These are phyloP conservation scores for Trapa incisa DNA, from an alignment of 345 rosid species.

Conservation along the genomic window DNA sequence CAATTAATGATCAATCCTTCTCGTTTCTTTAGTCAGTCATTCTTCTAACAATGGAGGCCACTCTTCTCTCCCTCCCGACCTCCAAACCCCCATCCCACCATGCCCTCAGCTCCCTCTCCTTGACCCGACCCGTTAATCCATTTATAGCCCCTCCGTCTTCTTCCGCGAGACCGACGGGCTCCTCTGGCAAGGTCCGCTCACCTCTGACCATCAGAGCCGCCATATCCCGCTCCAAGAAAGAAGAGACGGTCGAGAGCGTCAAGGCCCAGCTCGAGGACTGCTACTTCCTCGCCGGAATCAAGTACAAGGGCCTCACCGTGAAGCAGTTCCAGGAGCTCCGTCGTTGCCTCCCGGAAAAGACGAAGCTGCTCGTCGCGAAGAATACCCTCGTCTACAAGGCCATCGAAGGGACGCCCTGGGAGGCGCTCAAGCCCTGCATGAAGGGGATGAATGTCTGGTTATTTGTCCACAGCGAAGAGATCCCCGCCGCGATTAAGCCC, in stretches of 20 bases:
- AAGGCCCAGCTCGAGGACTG: constrained; percentile 71
- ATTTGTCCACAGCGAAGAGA: constrained; percentile 81
- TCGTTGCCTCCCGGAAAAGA: constrained; percentile 48
- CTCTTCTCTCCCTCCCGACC: constrained; percentile 53
- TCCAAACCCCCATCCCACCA: constrained; percentile 19
- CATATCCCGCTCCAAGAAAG: constrained; percentile 69
- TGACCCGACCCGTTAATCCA: constrained; percentile 18
- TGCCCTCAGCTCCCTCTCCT: constrained; percentile 10
- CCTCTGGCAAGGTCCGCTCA: constrained; percentile 10
- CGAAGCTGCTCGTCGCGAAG: constrained; percentile 71
- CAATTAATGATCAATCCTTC: neutral
- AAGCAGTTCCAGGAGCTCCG: constrained; percentile 81
- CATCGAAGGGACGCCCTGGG: constrained; percentile 78
- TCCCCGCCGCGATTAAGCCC: constrained; percentile 73
- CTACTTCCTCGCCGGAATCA: constrained; percentile 65
- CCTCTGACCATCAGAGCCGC: constrained; percentile 44
- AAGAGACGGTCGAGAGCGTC: constrained; percentile 70
- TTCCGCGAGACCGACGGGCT: constrained; percentile 9
- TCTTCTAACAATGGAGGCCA: constrained; percentile 40
- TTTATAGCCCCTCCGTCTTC: constrained; percentile 15
- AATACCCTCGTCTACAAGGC: constrained; percentile 83
- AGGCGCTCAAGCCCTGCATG: constrained; percentile 83
- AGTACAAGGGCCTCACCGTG: constrained; percentile 69
- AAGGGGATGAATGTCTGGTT: constrained; percentile 95
- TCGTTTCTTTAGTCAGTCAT: neutral